These are phyloP conservation scores for Candida awuae DNA, from an alignment of 805 yeast species.

Conservation along the genomic window DNA sequence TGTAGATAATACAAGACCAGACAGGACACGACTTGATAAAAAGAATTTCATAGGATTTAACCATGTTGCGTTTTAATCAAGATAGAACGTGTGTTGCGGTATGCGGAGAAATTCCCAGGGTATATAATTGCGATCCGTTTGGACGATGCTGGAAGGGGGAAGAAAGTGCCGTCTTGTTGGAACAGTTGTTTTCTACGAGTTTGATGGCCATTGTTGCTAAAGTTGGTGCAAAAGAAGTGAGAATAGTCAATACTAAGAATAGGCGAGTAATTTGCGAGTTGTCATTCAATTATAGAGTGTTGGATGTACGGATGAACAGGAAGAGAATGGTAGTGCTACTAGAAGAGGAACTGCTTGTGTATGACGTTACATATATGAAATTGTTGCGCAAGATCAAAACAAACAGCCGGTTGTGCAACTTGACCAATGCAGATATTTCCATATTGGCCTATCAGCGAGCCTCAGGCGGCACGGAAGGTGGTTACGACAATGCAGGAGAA, in stretches of 20 bases:
- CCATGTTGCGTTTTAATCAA: conserved; percentile 61
- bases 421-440: conserved; percentile 38
- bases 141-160: conserved; percentile 52
- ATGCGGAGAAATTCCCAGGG: conserved; percentile 48
- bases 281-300: conserved; percentile 70
- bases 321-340: conserved; percentile 72
- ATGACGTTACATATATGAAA: conserved; percentile 86
- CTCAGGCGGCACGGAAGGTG: not conserved
- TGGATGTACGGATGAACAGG: conserved; percentile 70
- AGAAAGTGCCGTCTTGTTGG: conserved; percentile 60
- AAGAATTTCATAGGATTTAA: too few species aligned
- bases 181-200: conserved; percentile 87
- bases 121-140: conserved; percentile 84
- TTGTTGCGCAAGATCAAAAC: conserved; percentile 60
- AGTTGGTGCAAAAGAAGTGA: conserved; percentile 55
- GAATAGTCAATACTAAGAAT: conserved; percentile 77
- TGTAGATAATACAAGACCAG: too few species aligned
- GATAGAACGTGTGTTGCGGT: conserved; percentile 76
- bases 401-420: conserved; percentile 26
- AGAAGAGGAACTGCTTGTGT: conserved; percentile 74
- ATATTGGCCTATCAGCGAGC: conserved; percentile 48
- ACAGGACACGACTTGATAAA: too few species aligned
- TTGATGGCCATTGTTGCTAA: conserved; percentile 64
- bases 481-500: conserved; percentile 36
- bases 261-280: conserved; percentile 74